Evolutionary conservation across 805 yeast genomes (phyloP), one percentile per base, ranked within the genome.

Genomic region (Yamadazyma laniorum): DNA sequence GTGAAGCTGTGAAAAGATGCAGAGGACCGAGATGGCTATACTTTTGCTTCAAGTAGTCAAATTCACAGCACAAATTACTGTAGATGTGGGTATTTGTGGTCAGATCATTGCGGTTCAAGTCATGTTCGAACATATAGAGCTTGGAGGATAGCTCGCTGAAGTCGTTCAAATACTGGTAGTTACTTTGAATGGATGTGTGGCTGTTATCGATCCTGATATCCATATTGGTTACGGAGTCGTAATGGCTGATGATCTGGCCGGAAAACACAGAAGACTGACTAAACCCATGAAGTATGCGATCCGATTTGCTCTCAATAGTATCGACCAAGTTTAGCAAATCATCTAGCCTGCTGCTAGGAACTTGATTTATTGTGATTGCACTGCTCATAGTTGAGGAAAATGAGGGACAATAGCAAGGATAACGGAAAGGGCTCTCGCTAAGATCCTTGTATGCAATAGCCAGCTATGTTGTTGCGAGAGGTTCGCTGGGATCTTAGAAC

Each of bases 61-160:
- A 65, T 43, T 67, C 72, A 19, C 38, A 43, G 18, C 47, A 38
- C 33, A 67, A 46, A 31, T 52, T 61, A 31, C 53, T 56, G 42
- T 57, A 58, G 4, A 60, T 51, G 15, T 59, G 55, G 32, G 52
- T 57, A 43, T 61, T 64, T 37, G 70, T 61, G 22, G 55, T 40
- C 13, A 30, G 27, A 45, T 67, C 72, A 37, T 64, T 65, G 16
- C 49, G 25, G 21, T 46, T 50, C 33, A 66, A 35, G 40, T 53
- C 59, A 11, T 64, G 53, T 44, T 67, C 72, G 23, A 67, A 52
- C 35, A 58, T 55, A 35, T 53, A 53, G 4, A 63, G 48, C 49
- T 57, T 63, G 30, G 59, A 64, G 26, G 55, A 48, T 28, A 68
- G 53, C 16, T 53, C 58, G 43, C 56, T 52, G 40, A 64, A 55